These are phyloP conservation scores for Geotrichum histeridarum DNA, from an alignment of 1,139 yeast species.

Conservation along the genomic window DNA sequence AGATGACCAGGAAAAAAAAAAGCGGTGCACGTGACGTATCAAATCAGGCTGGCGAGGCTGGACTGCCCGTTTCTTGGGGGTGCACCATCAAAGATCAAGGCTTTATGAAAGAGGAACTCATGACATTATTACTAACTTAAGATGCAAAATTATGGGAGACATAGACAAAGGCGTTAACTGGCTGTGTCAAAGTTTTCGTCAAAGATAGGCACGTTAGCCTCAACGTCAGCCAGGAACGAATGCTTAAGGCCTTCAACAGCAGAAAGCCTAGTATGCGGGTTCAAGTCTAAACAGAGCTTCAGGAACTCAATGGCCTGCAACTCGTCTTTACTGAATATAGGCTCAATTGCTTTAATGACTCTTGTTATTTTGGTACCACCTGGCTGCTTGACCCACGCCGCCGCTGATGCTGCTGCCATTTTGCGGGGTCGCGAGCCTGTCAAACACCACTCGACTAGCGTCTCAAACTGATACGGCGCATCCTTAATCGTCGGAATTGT, in stretches of 20 bases:
- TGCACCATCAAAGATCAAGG: neutral
- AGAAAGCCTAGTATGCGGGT: conserved; percentile 51
- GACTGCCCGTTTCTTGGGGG: too few relatives aligned
- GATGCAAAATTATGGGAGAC: neutral
- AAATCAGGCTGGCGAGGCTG: too few relatives aligned
- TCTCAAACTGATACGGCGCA: conserved; percentile 20
- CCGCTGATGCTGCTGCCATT: neutral
- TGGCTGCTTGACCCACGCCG: neutral
- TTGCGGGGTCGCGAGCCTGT: conserved; percentile 18
- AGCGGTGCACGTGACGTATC: neutral
- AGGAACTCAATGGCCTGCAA: conserved; percentile 49
- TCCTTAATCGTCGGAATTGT: conserved; percentile 41
- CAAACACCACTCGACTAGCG: conserved; percentile 40
- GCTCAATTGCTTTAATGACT: neutral
- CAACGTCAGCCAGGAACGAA: conserved; percentile 45
- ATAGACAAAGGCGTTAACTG: neutral
- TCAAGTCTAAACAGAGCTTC: conserved; percentile 51
- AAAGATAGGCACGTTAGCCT: conserved; percentile 7
- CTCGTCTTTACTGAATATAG: conserved; percentile 28
- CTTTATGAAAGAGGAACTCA: too few relatives aligned
- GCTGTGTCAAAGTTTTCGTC: neutral
- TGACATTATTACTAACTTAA: neutral
- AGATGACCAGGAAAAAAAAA: neutral
- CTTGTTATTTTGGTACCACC: neutral
- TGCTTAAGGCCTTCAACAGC: conserved; percentile 54